A percentile compares a stretch with the other conserved stretches of the same genome.
These are phyloP conservation scores for Sedum album DNA, from an alignment of 164 flowering plant genomes.

Conservation along the genomic window DNA sequence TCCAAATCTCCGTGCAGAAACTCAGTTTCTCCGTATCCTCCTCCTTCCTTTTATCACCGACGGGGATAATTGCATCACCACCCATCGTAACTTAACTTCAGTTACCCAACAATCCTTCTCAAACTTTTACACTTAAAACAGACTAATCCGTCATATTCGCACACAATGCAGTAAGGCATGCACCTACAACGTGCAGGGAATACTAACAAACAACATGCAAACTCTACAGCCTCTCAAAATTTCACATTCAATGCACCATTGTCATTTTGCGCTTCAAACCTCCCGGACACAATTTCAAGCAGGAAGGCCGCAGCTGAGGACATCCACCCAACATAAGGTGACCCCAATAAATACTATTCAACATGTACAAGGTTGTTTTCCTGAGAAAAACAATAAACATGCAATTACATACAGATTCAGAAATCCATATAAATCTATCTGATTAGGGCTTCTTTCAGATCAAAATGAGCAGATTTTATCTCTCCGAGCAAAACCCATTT, in stretches of 20 bases:
- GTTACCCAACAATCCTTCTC: background rate
- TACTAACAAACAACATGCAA: background rate
- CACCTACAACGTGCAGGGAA: background rate
- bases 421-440: background rate
- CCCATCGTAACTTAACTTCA: background rate
- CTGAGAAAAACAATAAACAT: background rate
- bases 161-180: too few relatives aligned
- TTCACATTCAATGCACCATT: background rate
- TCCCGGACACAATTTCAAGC: background rate
- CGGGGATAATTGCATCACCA: background rate
- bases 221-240: background rate
- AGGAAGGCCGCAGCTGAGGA: background rate
- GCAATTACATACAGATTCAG: background rate
- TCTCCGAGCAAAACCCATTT: background rate
- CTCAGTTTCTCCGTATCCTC: constrained; percentile 15
- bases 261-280: background rate
- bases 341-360: background rate
- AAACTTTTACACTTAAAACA: background rate
- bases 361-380: background rate
- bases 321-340: too few relatives aligned
- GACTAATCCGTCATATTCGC: too few relatives aligned
- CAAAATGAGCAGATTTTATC: background rate
- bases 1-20: constrained; percentile 68
- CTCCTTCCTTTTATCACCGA: background rate
- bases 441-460: background rate